Evolutionary conservation across 805 yeast genomes (phyloP).

Genomic region (Allodekkera sacchari): DNA sequence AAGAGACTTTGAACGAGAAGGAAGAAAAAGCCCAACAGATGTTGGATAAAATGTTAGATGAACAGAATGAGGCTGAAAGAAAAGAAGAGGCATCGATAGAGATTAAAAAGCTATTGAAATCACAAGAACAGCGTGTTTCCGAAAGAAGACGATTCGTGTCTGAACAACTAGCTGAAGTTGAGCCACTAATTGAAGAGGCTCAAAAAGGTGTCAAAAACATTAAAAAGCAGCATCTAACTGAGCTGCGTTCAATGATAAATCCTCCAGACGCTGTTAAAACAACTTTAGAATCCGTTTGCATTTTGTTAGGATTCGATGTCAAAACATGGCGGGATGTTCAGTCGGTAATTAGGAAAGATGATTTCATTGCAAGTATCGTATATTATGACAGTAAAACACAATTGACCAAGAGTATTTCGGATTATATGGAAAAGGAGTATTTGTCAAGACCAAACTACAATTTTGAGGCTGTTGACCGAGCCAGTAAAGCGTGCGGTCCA

Average conservation of each 20-base stretch:
- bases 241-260: constrained; percentile 77
- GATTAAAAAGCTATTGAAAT: constrained; percentile 59
- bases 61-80: constrained; percentile 89
- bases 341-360: constrained; percentile 71
- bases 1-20: constrained; percentile 40
- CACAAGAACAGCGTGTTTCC: constrained; percentile 55
- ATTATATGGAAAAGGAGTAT: constrained; percentile 50
- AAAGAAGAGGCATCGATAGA: constrained; percentile 78
- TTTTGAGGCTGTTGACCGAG: constrained; percentile 70
- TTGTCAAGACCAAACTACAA: constrained; percentile 57
- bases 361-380: constrained; percentile 77
- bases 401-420: constrained; percentile 44
- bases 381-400: constrained; percentile 56
- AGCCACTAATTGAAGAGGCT: constrained; percentile 81
- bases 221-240: constrained; percentile 86
- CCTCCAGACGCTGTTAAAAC: constrained; percentile 86
- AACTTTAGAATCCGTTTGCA: constrained; percentile 83
- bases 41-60: constrained; percentile 66
- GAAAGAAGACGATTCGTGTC: constrained; percentile 46
- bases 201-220: constrained; percentile 85
- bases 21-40: constrained; percentile 63
- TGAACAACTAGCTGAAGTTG: constrained; percentile 63
- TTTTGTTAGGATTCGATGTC: constrained; percentile 64
- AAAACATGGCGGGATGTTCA: constrained; percentile 78
- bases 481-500: constrained; percentile 95